Conservation (phyloP, 106 monocot genomes). For the Dioscorea dumetorum region DNA sequence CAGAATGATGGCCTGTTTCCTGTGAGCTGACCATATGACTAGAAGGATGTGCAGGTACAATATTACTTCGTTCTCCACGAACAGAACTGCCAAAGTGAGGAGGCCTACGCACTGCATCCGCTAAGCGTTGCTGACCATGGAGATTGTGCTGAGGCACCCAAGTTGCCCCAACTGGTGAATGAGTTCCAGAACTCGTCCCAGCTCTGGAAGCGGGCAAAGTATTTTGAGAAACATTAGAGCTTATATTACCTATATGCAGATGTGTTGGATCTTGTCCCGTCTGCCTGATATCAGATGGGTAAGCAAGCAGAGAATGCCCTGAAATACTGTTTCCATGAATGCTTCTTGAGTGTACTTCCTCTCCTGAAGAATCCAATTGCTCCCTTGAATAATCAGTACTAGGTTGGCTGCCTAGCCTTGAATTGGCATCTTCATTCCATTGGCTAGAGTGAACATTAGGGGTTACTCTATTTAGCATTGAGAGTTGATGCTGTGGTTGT, state of each 20-base stretch:
- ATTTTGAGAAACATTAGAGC: constrained; percentile 20
- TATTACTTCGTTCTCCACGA: constrained; percentile 22
- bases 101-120: constrained; percentile 22
- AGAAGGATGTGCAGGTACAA: constrained; percentile 22
- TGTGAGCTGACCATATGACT: constrained; percentile 22
- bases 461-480: constrained; percentile 21
- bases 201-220: constrained; percentile 23
- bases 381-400: constrained; percentile 22
- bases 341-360: constrained; percentile 22
- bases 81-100: constrained; percentile 17
- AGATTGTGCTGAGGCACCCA: constrained; percentile 35
- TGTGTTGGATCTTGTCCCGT: constrained; percentile 35
- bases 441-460: constrained; percentile 11
- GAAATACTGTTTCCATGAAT: constrained; percentile 8
- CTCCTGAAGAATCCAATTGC: constrained; percentile 18
- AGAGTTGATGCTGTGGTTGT: constrained; percentile 23
- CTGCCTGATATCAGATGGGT: constrained; percentile 20
- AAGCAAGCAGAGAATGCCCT: constrained; percentile 17
- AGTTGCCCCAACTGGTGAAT: constrained; percentile 21
- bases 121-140: constrained; percentile 19
- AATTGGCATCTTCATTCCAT: constrained; percentile 28
- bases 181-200: constrained; percentile 22
- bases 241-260: constrained; percentile 29
- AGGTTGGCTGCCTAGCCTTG: constrained; percentile 24
- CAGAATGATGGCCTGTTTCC: constrained; percentile 19